Percentiles rank a stretch among this genome's conserved stretches.
phyloP scores from a whole-genome alignment of 495 filamentous ascomycete species.

The Diplogelasinospora grovesii region DNA sequence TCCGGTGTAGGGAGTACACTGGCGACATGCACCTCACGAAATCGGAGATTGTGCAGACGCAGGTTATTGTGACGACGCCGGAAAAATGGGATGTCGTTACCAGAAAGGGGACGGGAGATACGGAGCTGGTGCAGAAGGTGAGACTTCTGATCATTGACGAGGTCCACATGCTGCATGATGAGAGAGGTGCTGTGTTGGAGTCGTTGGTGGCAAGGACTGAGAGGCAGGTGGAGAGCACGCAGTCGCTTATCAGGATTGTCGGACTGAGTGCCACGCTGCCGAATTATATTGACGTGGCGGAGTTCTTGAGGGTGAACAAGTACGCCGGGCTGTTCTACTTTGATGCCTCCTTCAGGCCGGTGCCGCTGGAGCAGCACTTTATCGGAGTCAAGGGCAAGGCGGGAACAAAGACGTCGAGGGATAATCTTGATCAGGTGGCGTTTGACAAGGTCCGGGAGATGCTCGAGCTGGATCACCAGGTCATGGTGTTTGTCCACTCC shows the following conservation, averaged over 20 bases:
- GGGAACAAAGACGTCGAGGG: constrained; percentile 66
- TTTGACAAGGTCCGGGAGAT: constrained; percentile 96
- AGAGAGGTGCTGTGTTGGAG: constrained; percentile 91
- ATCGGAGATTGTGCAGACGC: constrained; percentile 87
- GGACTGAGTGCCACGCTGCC: constrained; percentile 92
- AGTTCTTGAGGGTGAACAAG: constrained; percentile 93
- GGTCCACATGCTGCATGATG: constrained; percentile 99
- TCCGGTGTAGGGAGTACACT: constrained; percentile 84
- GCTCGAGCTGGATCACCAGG: constrained; percentile 79
- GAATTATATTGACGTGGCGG: constrained; percentile 93
- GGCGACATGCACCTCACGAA: constrained; percentile 99
- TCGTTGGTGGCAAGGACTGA: constrained; percentile 91
- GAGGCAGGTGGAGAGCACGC: constrained; percentile 94
- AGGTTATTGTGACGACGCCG: constrained; percentile 97
- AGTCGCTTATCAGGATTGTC: constrained; percentile 92
- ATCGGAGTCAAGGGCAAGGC: constrained; percentile 91
- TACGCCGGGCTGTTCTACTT: constrained; percentile 95
- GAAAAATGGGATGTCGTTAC: constrained; percentile 99
- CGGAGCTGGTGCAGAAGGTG: constrained; percentile 95
- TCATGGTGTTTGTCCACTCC: constrained; percentile 99
- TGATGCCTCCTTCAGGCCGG: constrained; percentile 88
- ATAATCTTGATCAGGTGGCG: constrained; percentile 77
- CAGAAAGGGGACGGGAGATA: constrained; percentile 92
- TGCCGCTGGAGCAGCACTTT: constrained; percentile 96
- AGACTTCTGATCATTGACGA: constrained; percentile 96